Conservation (phyloP, 2,329 filamentous ascomycete species). For the Cercospora citrullina region DNA sequence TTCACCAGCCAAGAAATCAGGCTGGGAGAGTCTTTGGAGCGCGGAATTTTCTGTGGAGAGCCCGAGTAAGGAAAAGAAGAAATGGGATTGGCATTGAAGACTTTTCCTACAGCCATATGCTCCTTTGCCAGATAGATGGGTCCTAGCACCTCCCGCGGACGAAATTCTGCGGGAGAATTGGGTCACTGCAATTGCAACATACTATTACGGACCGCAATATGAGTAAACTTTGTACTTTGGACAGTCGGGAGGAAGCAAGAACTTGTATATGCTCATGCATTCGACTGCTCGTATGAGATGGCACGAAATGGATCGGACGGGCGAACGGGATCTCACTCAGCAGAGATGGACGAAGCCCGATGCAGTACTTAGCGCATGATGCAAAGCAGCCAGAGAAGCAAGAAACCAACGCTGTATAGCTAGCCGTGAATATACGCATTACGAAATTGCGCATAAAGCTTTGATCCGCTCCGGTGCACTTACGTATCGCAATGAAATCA, state of each 20-base stretch:
- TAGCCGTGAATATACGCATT: background rate
- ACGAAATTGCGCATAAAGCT: background rate
- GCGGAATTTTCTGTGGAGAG: constrained; percentile 38
- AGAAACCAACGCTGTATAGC: background rate
- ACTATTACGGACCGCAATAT: background rate
- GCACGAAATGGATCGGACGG: background rate
- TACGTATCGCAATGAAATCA: background rate
- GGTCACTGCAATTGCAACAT: background rate
- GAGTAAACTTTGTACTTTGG: background rate
- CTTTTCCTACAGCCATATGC: background rate
- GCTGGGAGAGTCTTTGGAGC: constrained; percentile 37
- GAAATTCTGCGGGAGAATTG: background rate
- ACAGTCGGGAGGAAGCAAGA: background rate
- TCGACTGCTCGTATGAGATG: background rate
- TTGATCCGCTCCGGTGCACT: background rate
- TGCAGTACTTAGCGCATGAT: background rate
- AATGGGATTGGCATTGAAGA: constrained; percentile 18
- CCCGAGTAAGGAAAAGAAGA: constrained; percentile 35
- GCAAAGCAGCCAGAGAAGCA: background rate
- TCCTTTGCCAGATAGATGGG: background rate
- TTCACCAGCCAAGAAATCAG: constrained; percentile 21
- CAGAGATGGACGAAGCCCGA: background rate
- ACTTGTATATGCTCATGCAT: background rate
- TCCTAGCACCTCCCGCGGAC: too few species aligned
- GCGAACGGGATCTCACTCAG: background rate